Evolutionary conservation across 2,329 filamentous ascomycete genomes (phyloP), one percentile per base, ranked within the genome.

Genomic region (Microsporum ferrugineum): DNA sequence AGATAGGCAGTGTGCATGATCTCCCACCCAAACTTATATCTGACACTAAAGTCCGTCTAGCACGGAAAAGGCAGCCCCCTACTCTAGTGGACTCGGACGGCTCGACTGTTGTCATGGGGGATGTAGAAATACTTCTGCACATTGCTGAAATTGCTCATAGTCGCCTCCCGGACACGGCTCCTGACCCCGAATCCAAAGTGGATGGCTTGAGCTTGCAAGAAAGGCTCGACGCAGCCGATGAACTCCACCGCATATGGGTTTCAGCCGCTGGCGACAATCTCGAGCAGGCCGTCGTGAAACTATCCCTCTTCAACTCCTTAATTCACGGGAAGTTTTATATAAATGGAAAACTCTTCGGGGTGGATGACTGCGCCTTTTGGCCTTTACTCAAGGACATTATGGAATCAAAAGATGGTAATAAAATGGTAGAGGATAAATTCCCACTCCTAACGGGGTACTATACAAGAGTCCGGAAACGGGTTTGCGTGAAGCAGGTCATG

Each of bases 341-440:
- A 14, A 68, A 69, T 12, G 75, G 75, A 1, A 61, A 66, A 2
- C 58, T 65, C 0, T 72, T 77, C 58, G 69, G 69, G 1, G 70
- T 77, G 36, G 76, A 76, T 56, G 76, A 78, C 63, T 77, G 75
- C 61, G 69, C 73, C 1, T 68, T 78, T 41, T 78, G 76, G 76
- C 73, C 76, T 1, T 68, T 78, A 1, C 60, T 78, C 5, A 65
- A 71, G 55, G 71, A 75, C 33, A 73, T 77, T 17, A 66, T 66
- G n/a, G 29, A 58, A 38, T 10, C 17, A 3, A 63, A 60, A 23
- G 70, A 61, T 39, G 68, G 59, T 3, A 33, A 33, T 33, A 33
- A 53, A 6, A 58, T 61, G 7, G 65, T 70, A 43, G 68, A 67
- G 2, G 64, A 63, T 59, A 65, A 66, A 23, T 75, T 73, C 56